Conservation (phyloP, 495 filamentous ascomycete genomes). For the Halenospora varia region DNA sequence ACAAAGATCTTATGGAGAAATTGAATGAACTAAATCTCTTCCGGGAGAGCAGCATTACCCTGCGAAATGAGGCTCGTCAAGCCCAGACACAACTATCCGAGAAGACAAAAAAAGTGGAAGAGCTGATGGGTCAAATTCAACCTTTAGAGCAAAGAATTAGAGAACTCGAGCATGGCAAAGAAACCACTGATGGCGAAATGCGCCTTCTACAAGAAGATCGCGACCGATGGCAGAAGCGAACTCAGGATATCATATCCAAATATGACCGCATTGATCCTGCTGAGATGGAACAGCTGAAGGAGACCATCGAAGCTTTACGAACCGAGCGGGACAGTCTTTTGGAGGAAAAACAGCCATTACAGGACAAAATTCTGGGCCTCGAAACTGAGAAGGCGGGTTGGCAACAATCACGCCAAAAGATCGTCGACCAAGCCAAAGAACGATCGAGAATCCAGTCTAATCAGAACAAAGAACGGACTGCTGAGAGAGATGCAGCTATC, state of each 20-base stretch:
- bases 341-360: constrained; percentile 53
- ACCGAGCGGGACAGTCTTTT: constrained; percentile 67
- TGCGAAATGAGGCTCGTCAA: constrained; percentile 80
- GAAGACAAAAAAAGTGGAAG: constrained; percentile 68
- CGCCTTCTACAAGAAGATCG: constrained; percentile 80
- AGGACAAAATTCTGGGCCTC: constrained; percentile 45
- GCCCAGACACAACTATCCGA: constrained; percentile 68
- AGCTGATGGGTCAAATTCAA: constrained; percentile 70
- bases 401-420: constrained; percentile 34
- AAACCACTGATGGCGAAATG: constrained; percentile 80
- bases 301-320: constrained; percentile 54
- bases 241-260: constrained; percentile 90
- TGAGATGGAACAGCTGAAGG: constrained; percentile 82
- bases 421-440: constrained; percentile 47
- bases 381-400: constrained; percentile 45
- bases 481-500: constrained; percentile 26
- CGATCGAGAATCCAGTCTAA: constrained; percentile 36
- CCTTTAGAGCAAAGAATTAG: constrained; percentile 74
- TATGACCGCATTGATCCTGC: constrained; percentile 93
- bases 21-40: constrained; percentile 92
- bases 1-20: constrained; percentile 88
- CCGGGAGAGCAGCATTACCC: constrained; percentile 85
- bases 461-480: constrained; percentile 35
- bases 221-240: constrained; percentile 88
- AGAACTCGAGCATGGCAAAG: constrained; percentile 74